phyloP scores from a whole-genome alignment of 352 stramenopile genomes.

The Globisporangium yorkense region DNA sequence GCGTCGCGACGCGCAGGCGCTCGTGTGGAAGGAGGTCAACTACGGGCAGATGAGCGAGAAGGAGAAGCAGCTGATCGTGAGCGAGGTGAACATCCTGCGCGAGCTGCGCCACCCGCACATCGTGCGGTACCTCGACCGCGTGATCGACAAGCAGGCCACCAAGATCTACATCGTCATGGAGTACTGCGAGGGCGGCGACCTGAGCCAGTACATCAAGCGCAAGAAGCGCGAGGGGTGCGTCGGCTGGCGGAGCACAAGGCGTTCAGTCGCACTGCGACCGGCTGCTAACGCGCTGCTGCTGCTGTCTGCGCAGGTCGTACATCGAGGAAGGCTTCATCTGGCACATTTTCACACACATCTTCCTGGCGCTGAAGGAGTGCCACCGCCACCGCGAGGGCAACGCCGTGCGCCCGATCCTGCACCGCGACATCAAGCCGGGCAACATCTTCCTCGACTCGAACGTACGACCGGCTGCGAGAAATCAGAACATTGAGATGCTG shows the following conservation, averaged over 20 bases:
- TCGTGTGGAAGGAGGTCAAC: conserved; percentile 92
- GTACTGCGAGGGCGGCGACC: conserved; percentile 88
- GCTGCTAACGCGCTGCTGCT: not conserved
- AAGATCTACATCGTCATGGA: conserved; percentile 96
- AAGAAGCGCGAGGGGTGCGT: conserved; percentile 84
- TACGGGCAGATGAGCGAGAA: conserved; percentile 92
- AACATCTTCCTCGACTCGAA: conserved; percentile 92
- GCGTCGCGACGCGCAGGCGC: conserved; percentile 33
- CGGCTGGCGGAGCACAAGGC: not conserved
- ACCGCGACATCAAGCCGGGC: conserved; percentile 90
- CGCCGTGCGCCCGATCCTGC: conserved; percentile 75
- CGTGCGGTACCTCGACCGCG: conserved; percentile 90
- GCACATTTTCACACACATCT: conserved; percentile 91
- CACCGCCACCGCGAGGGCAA: conserved; percentile 85
- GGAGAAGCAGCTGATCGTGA: conserved; percentile 93
- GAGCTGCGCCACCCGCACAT: conserved; percentile 92
- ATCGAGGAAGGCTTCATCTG: conserved; percentile 93
- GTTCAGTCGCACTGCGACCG: too few species aligned
- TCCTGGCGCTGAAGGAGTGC: conserved; percentile 88
- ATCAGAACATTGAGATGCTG: too few species aligned
- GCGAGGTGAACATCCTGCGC: conserved; percentile 92
- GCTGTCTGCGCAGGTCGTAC: conserved; percentile 42
- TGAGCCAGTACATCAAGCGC: conserved; percentile 88
- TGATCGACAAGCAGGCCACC: conserved; percentile 90
- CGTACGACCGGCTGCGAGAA: conserved; percentile 25